These are phyloP conservation scores for Halocafeteria seosinensis DNA, from an alignment of 108 stramenopile genomes.

Conservation along the genomic window DNA sequence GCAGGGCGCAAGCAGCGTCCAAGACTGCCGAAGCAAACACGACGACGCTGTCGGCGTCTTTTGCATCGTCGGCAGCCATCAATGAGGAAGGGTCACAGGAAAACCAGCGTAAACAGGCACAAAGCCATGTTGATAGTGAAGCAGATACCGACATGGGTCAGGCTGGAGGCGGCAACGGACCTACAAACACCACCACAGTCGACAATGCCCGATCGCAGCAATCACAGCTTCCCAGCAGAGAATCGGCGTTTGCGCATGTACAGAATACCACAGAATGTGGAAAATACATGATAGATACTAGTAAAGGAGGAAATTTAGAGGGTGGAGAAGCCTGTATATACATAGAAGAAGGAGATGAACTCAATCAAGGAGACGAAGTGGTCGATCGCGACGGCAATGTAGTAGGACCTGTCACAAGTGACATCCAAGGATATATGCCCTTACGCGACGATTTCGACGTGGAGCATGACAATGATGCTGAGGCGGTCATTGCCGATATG, in stretches of 20 bases:
- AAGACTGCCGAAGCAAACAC: too few relatives aligned
- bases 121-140: too few relatives aligned
- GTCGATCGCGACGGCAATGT: neutral
- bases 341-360: neutral
- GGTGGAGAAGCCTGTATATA: neutral
- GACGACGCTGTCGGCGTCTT: too few relatives aligned
- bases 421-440: slow-evolving; percentile 17
- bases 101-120: too few relatives aligned
- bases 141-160: too few relatives aligned
- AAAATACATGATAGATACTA: neutral
- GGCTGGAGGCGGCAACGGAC: too few relatives aligned
- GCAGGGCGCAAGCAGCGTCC: too few relatives aligned
- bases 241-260: neutral
- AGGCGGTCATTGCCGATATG: slow-evolving; percentile 67
- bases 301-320: neutral
- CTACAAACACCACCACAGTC: too few relatives aligned
- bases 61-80: too few relatives aligned
- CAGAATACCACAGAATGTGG: too few relatives aligned
- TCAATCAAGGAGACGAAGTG: neutral
- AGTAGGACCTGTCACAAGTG: too few relatives aligned
- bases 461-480: slow-evolving; percentile 87
- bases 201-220: too few relatives aligned
- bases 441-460: slow-evolving; percentile 76
- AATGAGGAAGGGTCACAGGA: neutral
- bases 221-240: neutral